These are phyloP conservation scores for Coprinopsis cinerea DNA, from an alignment of 768 basidiomycete species.

Conservation along the genomic window DNA sequence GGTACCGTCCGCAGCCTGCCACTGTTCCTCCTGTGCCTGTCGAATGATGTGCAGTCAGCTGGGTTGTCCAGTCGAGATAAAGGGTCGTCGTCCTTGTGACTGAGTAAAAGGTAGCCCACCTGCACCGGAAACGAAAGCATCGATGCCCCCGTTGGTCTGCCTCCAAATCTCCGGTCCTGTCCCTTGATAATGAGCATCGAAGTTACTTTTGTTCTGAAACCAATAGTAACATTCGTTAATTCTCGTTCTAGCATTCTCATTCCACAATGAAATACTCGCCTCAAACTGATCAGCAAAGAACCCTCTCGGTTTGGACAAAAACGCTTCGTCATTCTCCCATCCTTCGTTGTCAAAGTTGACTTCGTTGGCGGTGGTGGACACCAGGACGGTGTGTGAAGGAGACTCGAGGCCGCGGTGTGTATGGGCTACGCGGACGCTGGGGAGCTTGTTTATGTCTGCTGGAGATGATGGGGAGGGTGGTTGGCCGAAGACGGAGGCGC, in stretches of 20 bases:
- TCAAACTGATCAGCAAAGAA: conserved; percentile 98
- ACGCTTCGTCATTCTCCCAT: conserved; percentile 34
- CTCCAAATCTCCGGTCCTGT: conserved; percentile 96
- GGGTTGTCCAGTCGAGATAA: not conserved
- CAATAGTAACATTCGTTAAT: not conserved
- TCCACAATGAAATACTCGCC: conserved; percentile 18
- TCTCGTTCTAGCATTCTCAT: not conserved
- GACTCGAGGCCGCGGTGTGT: conserved; percentile 30
- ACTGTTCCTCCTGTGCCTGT: conserved; percentile 95
- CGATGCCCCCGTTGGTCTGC: conserved; percentile 76
- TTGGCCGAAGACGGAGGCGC: conserved; percentile 69
- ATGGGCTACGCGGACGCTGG: conserved; percentile 13
- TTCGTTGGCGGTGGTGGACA: conserved; percentile 43
- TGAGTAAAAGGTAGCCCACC: conserved; percentile 35
- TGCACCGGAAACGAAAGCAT: conserved; percentile 88
- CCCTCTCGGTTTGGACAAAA: conserved; percentile 57
- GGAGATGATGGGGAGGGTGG: conserved; percentile 13
- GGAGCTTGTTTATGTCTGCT: conserved; percentile 19
- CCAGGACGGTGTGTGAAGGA: conserved; percentile 39
- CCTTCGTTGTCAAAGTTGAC: conserved; percentile 31
- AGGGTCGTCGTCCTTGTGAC: not conserved
- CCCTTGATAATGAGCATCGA: conserved; percentile 78
- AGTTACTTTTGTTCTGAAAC: conserved; percentile 79
- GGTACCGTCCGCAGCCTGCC: conserved; percentile 72
- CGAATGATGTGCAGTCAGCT: not conserved